Evolutionary conservation across 2,329 filamentous ascomycete species (phyloP).

Genomic region (Penicillium sp.): DNA sequence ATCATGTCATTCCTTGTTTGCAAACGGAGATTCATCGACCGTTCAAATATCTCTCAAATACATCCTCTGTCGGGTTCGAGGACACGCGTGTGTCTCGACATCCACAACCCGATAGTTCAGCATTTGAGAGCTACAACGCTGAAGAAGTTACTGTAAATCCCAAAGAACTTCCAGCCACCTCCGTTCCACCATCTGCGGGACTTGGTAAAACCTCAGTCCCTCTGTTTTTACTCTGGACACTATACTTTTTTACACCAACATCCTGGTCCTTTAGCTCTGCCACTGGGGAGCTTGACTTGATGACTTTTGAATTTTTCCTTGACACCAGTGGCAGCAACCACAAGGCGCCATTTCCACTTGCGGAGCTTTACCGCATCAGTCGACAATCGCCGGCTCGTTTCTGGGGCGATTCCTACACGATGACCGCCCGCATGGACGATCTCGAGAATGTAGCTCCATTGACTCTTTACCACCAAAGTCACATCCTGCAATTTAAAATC

Average conservation of each 20-base stretch:
- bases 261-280: slow-evolving; percentile 18
- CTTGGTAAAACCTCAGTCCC: slow-evolving; percentile 20
- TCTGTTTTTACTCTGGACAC: slow-evolving; percentile 23
- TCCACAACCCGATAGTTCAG: not conserved
- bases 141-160: not conserved
- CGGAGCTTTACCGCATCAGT: slow-evolving; percentile 22
- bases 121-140: not conserved
- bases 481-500: slow-evolving; percentile 23
- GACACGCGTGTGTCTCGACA: too few relatives aligned
- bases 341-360: slow-evolving; percentile 7
- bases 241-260: slow-evolving; percentile 24
- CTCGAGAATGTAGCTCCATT: slow-evolving; percentile 22
- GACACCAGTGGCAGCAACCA: slow-evolving; percentile 4
- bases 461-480: slow-evolving; percentile 21
- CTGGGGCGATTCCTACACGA: slow-evolving; percentile 22
- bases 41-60: not conserved
- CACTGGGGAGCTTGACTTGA: slow-evolving; percentile 11
- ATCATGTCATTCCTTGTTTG: slow-evolving; percentile 22
- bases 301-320: slow-evolving; percentile 22
- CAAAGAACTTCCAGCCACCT: too few relatives aligned
- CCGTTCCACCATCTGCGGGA: not conserved
- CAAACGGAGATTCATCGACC: not conserved
- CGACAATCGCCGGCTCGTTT: slow-evolving; percentile 23
- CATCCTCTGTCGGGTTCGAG: not conserved
- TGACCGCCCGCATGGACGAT: slow-evolving; percentile 23